Conservation (phyloP, 495 filamentous ascomycete genomes). For the Talaromyces thailandensis region DNA sequence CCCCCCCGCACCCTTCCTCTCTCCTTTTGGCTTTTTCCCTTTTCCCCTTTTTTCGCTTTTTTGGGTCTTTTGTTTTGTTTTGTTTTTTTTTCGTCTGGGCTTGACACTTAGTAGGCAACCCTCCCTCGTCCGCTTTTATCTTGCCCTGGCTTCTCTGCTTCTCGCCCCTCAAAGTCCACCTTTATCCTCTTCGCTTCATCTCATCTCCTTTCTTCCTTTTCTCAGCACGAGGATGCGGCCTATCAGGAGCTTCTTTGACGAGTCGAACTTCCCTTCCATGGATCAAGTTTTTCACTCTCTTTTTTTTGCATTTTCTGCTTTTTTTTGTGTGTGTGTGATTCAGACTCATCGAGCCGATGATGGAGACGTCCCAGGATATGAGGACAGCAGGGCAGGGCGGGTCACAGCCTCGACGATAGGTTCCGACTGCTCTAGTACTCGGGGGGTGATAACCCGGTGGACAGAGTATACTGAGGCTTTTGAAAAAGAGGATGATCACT, state of each 20-base stretch:
- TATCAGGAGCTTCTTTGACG: background rate
- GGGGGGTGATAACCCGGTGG: background rate
- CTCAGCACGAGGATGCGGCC: background rate
- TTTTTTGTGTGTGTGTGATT: background rate
- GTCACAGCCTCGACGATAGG: conserved; percentile 7
- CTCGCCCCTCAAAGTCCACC: background rate
- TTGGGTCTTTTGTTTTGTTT: too few species aligned
- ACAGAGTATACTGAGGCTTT: conserved; percentile 5
- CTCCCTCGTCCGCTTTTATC: background rate
- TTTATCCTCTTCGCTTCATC: background rate
- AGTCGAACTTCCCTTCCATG: background rate
- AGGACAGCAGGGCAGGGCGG: conserved; percentile 3
- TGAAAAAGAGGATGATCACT: background rate
- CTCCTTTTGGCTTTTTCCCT: background rate
- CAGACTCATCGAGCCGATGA: background rate
- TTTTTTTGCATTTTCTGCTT: background rate
- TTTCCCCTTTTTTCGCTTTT: background rate
- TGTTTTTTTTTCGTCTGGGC: too few species aligned
- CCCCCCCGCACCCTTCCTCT: background rate
- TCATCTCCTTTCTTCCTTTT: background rate
- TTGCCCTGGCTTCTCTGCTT: background rate
- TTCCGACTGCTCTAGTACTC: conserved; percentile 5
- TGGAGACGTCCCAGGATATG: conserved; percentile 2
- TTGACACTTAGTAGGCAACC: conserved; percentile 1
- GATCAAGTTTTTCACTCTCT: background rate